Evolutionary conservation across 768 basidiomycete species (phyloP), one percentile per base, ranked within the genome.

Genomic region (Phylloporus scabripes): DNA sequence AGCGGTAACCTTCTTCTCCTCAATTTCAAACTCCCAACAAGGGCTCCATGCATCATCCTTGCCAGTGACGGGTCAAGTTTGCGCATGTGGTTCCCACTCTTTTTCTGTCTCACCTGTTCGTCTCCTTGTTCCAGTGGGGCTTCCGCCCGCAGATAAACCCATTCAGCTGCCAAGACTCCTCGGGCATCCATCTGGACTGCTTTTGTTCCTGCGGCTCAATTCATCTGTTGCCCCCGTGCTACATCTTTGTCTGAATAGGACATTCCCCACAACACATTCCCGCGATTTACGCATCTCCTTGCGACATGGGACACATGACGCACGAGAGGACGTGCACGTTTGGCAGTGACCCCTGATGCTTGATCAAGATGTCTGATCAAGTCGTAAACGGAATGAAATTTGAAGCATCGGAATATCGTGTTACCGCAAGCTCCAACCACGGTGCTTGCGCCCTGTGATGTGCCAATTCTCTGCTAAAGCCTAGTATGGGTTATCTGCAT

Each of bases 21-120:
- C 15, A 56, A 62, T 62, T 62, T 64, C 62, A 62, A 62, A 62
- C 43, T 1, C 32, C 43, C 28, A 37, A 36, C 45, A 44, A 5
- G 44, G 37, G 17, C 39, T 42, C 20, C 45, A 49, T 45, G 48
- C 42, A 37, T 48, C 55, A 58, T 53, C 53, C 53, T 58, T 50
- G 44, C 26, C 33, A 39, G 42, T 49, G 42, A 39, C 43, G 36
- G 60, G 32, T 40, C 18, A 45, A 37, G 42, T 36, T n/a, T 40
- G 49, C 33, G 1, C 45, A 44, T 56, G 53, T 49, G 57, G 32
- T 39, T 18, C 38, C 15, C 32, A 48, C 29, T 52, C 61, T 47
- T 48, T 46, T 29, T 9, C 44, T 48, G 52, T 53, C 61, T 55
- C 51, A 51, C 50, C 40, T 63, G 49, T 56, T 58, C 61, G 60